Base-by-base conservation (phyloP, 139 green algal species). In the Micractinium sp. region DNA sequence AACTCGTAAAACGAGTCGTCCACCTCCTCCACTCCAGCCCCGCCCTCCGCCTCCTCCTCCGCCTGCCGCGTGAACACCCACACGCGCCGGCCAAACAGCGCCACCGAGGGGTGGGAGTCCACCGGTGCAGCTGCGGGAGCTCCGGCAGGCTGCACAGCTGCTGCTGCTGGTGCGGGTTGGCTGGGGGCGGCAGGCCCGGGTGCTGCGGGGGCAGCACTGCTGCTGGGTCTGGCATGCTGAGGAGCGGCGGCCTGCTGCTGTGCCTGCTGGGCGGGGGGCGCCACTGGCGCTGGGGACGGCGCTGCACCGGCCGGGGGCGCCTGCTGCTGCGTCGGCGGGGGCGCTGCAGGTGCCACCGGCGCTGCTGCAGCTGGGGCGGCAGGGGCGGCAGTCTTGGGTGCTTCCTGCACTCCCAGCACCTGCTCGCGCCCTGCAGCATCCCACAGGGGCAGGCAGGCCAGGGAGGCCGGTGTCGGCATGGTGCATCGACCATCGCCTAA, bases 31-130 rank as follows among this genome's bases (percentile, higher is more conserved):
- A 27, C 82, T 75, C 67, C 41, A 3, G 39, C 84, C 16, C 16
- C 84, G 12, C 31, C 86, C 73, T 93, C 90, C 9, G 80, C 87
- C 60, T 81, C 69, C 69, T 67, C 47, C 81, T 88, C 90, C 27
- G 90, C 90, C n/a, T 88, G 67, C n/a, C 87, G 85, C 1, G 88
- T 92, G 84, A 93, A 93, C 18, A 93, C 88, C 47, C 85, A 66
- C 67, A 93, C 83, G 16, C 86, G 56, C 63, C 71, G 82, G 1
- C 88, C 82, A 89, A 89, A 89, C 56, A 91, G 25, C 35, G 81
- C 53, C 25, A 87, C 81, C 18, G 88, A 88, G 4, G 88, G 81
- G 53, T 76, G 74, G 16, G 36, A 19, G 27, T 41, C 71, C 3
- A 1, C 87, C 9, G 39, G 3, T 56, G 5, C 56, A 67, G 39